Base-by-base conservation (phyloP, 352 stramenopile genomes). In the Hyaloperonospora brassicae region DNA sequence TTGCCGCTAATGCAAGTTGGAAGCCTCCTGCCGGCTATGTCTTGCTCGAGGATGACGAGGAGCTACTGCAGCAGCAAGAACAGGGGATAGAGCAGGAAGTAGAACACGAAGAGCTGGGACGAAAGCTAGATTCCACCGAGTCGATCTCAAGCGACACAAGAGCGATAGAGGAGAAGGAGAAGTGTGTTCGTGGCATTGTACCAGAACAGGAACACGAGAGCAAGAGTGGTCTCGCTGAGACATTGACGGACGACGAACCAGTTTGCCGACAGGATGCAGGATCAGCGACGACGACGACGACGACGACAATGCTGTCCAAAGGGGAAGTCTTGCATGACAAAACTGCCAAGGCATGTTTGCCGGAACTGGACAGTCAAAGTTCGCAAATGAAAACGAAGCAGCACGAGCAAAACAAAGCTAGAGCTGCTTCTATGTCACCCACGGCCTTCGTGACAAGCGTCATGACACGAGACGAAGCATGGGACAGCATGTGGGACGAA, bases 401-500 rank as follows among this genome's bases (percentile, higher is more conserved):
- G 13, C 35, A 46, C 1, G 36, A n/a, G 17, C 17, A 17, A 36
- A 55, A 17, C 17, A 25, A 36, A n/a, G 27, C 41, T 40, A 7
- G 27, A 22, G 45, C 35, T 48, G 36, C 41, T 41, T 53, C n/a
- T 3, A 54, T 43, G 17, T 47, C 44, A 4, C 43, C 47, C 27
- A 23, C 51, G 4, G 56, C 68, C 1, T 53, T 59, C 39, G 50
- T 66, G 36, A 50, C 60, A 23, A 69, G 58, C 30, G 48, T 62
- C 4, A 71, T 87, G 47, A 89, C 78, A 35, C 64, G 81, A 41
- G 81, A 91, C 47, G 81, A 91, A 61, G 81, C 81, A 0, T 89
- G 76, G 50, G 81, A 91, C 34, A 91, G 81, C 38, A 79, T 91
- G 74, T 84, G 70, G 70, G 78, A 72, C 25, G 64, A 88, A 25